Conservation (phyloP, 192 early-diverging fungal species). For the Linnemannia hyalina region DNA sequence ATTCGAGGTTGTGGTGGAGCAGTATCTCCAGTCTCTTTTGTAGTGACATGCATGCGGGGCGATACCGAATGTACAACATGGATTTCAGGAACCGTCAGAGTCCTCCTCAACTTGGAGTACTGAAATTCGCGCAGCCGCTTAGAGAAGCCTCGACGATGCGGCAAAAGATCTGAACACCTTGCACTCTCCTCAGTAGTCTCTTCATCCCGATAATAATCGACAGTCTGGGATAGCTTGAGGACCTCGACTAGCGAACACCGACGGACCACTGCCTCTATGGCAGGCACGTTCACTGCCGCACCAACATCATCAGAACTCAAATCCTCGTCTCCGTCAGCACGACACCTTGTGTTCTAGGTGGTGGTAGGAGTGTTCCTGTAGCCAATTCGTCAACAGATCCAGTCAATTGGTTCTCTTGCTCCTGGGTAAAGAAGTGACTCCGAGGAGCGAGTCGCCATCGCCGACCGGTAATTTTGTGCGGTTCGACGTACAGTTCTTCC, state of each 20-base stretch:
- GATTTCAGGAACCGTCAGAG: neutral
- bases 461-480: neutral
- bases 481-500: neutral
- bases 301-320: neutral
- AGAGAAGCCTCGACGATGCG: neutral
- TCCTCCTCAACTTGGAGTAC: neutral
- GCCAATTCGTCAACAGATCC: neutral
- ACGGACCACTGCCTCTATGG: neutral
- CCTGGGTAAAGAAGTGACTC: neutral
- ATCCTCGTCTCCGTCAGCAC: neutral
- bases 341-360: neutral
- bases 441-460: neutral
- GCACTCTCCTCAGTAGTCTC: no score
- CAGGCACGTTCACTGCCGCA: neutral
- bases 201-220: neutral
- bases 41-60: neutral
- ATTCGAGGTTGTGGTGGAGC: neutral
- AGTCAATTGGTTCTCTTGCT: neutral
- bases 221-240: neutral
- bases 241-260: neutral
- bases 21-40: neutral
- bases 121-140: neutral
- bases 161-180: neutral
- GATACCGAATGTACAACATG: neutral
- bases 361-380: neutral